Evolutionary conservation across 2,329 filamentous ascomycete species (phyloP).

Genomic region (Erysiphe pulchra): DNA sequence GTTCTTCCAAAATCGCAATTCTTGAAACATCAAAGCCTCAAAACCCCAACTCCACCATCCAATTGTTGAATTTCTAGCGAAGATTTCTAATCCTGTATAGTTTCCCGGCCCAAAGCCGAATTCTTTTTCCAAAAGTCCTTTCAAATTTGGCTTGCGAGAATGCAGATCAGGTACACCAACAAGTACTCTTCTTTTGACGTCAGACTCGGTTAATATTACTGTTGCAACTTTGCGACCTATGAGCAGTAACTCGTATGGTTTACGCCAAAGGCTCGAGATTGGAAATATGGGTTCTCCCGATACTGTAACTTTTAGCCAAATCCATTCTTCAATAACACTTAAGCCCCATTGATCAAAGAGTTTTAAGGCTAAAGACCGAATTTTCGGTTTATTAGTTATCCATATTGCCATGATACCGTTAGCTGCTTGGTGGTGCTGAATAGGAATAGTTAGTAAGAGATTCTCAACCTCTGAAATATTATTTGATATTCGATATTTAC

Average conservation of each 20-base stretch:
- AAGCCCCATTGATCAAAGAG: conserved; percentile 44
- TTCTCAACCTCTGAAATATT: conserved; percentile 18
- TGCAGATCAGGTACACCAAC: conserved; percentile 50
- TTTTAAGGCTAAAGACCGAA: conserved; percentile 27
- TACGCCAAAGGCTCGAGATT: conserved; percentile 36
- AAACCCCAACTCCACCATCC: conserved; percentile 65
- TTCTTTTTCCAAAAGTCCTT: conserved; percentile 25
- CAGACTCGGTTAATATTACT: background rate
- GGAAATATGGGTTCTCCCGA: conserved; percentile 36
- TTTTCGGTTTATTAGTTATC: conserved; percentile 45
- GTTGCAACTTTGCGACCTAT: conserved; percentile 18
- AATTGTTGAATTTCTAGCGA: conserved; percentile 45
- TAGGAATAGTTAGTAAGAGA: conserved; percentile 28
- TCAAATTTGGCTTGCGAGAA: conserved; percentile 52
- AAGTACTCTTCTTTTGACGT: conserved; percentile 28
- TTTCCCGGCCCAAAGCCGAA: conserved; percentile 16
- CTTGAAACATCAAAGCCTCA: conserved; percentile 45
- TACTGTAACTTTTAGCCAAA: conserved; percentile 50
- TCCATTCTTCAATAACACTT: conserved; percentile 41
- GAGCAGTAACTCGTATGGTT: conserved; percentile 51
- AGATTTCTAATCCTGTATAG: conserved; percentile 44
- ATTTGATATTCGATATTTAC: conserved; percentile 22
- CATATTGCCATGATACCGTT: conserved; percentile 42
- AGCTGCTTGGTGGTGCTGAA: conserved; percentile 20
- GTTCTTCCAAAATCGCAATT: conserved; percentile 19